phyloP scores from a whole-genome alignment of 2,329 filamentous ascomycete species.

The Aureobasidium pullulans region DNA sequence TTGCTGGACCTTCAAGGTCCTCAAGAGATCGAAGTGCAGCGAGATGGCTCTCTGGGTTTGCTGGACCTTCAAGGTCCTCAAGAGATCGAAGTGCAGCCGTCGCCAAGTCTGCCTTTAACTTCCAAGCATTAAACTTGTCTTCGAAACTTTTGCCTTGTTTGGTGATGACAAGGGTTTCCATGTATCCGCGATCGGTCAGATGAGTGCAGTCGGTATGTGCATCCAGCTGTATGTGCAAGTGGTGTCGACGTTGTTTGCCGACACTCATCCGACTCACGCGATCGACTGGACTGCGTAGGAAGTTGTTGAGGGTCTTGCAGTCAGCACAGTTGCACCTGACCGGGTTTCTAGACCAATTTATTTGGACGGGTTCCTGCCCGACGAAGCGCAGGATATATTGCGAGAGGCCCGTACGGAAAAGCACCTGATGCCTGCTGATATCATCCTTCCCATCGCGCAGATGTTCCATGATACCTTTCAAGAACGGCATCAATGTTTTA shows the following conservation, averaged over 20 bases:
- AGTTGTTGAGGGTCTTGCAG: background rate
- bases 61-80: background rate
- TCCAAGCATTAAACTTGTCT: background rate
- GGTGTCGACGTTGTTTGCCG: background rate
- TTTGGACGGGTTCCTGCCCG: background rate
- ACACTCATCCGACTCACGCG: background rate
- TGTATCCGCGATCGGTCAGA: background rate
- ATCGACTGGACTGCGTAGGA: background rate
- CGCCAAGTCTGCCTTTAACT: background rate
- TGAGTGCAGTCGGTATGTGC: constrained; percentile 1
- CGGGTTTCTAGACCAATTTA: background rate
- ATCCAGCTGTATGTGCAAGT: background rate
- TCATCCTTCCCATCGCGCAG: background rate
- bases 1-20: background rate
- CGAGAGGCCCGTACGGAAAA: background rate
- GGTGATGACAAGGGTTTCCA: background rate
- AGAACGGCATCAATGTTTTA: background rate
- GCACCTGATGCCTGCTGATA: background rate
- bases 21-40: background rate
- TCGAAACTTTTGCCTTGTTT: background rate
- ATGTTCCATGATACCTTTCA: background rate
- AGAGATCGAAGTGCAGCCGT: background rate
- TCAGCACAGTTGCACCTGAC: background rate
- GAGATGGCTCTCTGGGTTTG: no score
- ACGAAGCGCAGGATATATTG: background rate